Conservation (phyloP, 768 basidiomycete genomes). For the Tylopilus felleus region DNA sequence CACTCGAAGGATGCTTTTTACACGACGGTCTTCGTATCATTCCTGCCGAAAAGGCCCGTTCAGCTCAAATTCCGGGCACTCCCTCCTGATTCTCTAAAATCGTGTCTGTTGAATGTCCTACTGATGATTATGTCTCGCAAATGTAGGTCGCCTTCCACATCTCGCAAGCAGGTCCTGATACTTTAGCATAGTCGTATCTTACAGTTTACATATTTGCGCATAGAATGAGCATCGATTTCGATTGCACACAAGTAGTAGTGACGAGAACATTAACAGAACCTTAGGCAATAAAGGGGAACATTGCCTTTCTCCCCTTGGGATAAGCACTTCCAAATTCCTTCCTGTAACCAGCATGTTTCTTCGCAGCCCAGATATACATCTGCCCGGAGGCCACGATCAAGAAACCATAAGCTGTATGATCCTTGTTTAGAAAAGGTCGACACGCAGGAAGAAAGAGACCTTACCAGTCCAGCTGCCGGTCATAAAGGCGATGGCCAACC, state of each 20-base stretch:
- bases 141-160: not conserved
- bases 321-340: conserved; percentile 92
- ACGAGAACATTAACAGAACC: not conserved
- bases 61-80: conserved; percentile 79
- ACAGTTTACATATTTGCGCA: not conserved
- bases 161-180: too few species aligned
- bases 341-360: conserved; percentile 88
- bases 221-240: not conserved
- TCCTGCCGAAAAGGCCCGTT: conserved; percentile 81
- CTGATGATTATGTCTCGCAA: not conserved
- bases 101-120: not conserved
- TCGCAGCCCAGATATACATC: conserved; percentile 86
- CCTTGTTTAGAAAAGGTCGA: not conserved
- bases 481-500: conserved; percentile 70
- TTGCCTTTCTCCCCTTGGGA: conserved; percentile 67
- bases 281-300: conserved; percentile 61
- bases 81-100: conserved; percentile 50
- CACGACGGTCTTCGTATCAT: conserved; percentile 68
- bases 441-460: conserved; percentile 25
- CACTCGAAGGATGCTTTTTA: conserved; percentile 1
- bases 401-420: conserved; percentile 59
- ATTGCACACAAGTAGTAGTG: not conserved
- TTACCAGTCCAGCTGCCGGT: conserved; percentile 73
- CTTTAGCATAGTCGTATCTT: too few species aligned
- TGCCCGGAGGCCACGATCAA: conserved; percentile 53